Evolutionary conservation across 148 eudicot species (phyloP), one percentile per base, ranked within the genome.

Genomic region (Diospyros kaki): DNA sequence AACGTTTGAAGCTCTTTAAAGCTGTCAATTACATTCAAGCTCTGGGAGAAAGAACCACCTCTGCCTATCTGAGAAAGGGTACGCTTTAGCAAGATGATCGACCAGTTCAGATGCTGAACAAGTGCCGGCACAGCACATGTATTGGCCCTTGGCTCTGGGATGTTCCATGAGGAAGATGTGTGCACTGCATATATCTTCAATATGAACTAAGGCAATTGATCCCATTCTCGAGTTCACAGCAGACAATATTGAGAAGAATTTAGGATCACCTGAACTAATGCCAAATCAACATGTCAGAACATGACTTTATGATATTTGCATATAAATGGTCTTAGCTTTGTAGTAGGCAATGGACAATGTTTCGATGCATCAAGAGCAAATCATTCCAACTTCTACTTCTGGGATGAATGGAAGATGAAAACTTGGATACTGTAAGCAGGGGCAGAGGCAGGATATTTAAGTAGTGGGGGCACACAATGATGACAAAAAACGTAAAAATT

Each of bases 161-260:
- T 89, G 83, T 85, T 90, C 86, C 95, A 93, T 90, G 7, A 90
- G 88, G 65, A 83, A 87, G 50, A 87, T 75, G 81, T 89, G 95
- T 41, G 93, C 93, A 67, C 72, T 76, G 87, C 97, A 88, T 66
- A 67, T 55, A 58, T 75, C 77, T 55, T 74, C 71, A 6, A 74
- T 39, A 63, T 86, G 89, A 79, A 83, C 83, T 69, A 86, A 64
- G 71, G 89, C 86, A 58, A 86, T 75, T 18, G 89, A 86, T 17
- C 89, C 89, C 89, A 86, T 86, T 81, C 89, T 86, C 50, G 84
- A 73, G 65, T 75, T 78, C 65, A 93, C 98, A 39, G 91, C 83
- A 14, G 78, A 66, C 50, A 93, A 68, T 75, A 92, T 85, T 7
- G 85, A 79, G 15, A 65, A 79, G 28, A 89, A 38, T 66, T 79